Base-by-base conservation (phyloP, 305 asterid genomes). In the Fraxinus sp. region DNA sequence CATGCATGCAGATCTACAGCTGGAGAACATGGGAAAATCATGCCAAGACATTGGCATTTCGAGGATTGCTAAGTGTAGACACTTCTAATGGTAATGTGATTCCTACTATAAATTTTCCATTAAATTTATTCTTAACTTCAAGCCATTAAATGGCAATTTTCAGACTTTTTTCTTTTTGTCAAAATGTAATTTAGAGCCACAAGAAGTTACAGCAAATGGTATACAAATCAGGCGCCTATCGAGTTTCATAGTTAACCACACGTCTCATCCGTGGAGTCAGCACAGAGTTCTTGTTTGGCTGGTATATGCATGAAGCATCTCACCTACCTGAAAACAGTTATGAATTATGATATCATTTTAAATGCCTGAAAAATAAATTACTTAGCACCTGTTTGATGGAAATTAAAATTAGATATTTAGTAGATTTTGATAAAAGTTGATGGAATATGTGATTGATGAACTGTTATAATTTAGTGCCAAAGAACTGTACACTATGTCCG, bases 11-110 rank as follows among this genome's bases (percentile, higher is more conserved):
- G 99, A 94, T 95, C 3, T 91, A 93, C 80, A 91, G 97, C 87
- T 95, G 99, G 98, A 93, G 93, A 88, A 88, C 88, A 77, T 95
- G 98, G 97, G 99, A 95, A 84, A 92, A 87, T 79, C 88, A 86
- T 80, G 97, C 97, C 80, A 93, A 92, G 89, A 90, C 92, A 5
- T 81, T 95, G 91, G 96, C 93, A 80, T 81, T 92, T 89, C 95
- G 90, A 52, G 90, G 92, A 80, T 83, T 90, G 79, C 88, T 86
- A 80, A 92, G 90, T 78, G 81, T 80, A 79, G 84, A 86, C 71
- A 82, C 86, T 81, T 70, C 84, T 82, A 74, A 89, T 81, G 88
- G 91, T 89, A 76, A 82, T 74, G 6, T 26, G 32, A 71, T 78
- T 78, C 73, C 80, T 64, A 49, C 49, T 24, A 64, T 71, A 8